These are phyloP conservation scores for Fusarium sp. DNA, from an alignment of 2,329 filamentous ascomycete genomes.

Conservation along the genomic window DNA sequence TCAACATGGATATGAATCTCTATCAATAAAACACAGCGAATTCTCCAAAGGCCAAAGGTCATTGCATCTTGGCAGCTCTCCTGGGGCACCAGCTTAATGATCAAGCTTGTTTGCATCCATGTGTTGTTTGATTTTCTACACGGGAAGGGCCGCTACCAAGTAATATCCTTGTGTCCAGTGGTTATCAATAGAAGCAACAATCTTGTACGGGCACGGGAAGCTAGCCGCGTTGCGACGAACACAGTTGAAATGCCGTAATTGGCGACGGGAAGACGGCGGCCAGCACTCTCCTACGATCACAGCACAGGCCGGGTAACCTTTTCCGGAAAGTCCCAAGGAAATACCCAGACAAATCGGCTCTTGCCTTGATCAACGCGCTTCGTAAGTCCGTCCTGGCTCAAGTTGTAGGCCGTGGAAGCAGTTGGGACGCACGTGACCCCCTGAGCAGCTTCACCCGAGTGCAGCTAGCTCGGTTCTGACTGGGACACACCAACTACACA, in stretches of 20 bases:
- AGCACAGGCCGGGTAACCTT: not conserved
- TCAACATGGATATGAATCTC: not conserved
- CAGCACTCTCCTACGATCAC: constrained; percentile 18
- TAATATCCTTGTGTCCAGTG: constrained; percentile 2
- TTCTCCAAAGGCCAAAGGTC: not conserved
- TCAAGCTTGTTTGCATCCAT: constrained; percentile 6
- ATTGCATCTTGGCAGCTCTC: not conserved
- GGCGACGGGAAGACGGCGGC: constrained; percentile 9
- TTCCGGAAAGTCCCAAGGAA: not conserved
- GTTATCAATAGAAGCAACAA: not conserved
- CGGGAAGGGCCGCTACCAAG: constrained; percentile 20
- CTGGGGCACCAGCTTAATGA: not conserved
- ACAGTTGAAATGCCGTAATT: constrained; percentile 3
- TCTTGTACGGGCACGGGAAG: constrained; percentile 12
- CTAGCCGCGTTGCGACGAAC: constrained; percentile 13
- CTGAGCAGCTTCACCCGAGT: not conserved
- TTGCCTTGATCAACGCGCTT: not conserved
- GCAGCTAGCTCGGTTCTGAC: not conserved
- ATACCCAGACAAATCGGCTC: not conserved
- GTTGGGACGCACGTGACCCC: not conserved
- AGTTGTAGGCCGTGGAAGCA: not conserved
- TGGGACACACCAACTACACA: constrained; percentile 12
- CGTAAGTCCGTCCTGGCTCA: not conserved
- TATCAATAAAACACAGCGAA: not conserved
- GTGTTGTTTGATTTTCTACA: not conserved